Evolutionary conservation across 2,329 filamentous ascomycete species (phyloP), one percentile per base, ranked within the genome.

Genomic region (Fusarium verrucosum): DNA sequence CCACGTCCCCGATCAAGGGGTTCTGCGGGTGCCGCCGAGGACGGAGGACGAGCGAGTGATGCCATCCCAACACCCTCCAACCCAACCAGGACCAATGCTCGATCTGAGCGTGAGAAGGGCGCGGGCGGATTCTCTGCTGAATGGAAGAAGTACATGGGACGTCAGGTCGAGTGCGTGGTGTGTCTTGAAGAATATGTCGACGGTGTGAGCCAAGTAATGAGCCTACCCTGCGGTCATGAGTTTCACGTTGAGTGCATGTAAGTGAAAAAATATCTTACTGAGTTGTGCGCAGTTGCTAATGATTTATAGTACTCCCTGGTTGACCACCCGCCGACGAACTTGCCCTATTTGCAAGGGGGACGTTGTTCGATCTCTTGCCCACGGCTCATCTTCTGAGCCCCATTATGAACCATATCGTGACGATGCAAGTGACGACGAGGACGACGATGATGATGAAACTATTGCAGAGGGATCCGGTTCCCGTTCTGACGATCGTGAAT

Each of bases 161-260:
- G 84, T 36, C 87, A 89, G 75, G 87, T 92, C 10, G 95, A 99
- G 76, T 99, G 95, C 74, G 94, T 97, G 13, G 94, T 99, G 3
- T 99, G 95, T 72, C 81, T 99, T 30, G 95, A 99, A 74, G 95
- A 99, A 75, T 99, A 98, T 73, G 83, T 97, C 20, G 94, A 97
- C 76, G 95, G 95, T 35, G 89, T 97, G 70, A 97, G 93, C 75
- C 87, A 88, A 72, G 94, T 99, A 35, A 99, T 99, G 95, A 96
- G 93, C 74, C 80, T 99, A 58, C 95, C 95, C 10, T 99, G 95
- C 78, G 95, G 95, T 32, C 95, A 99, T 76, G 95, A 99, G 73
- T 99, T 98, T 77, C 95, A 99, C 77, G 94, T 85, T 25, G 93
- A 96, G 75, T 99, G 95, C 93, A 98, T 99, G 93, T 96, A 80